Evolutionary conservation across 495 filamentous ascomycete species (phyloP).

Genomic region (Aspergillus leporis): DNA sequence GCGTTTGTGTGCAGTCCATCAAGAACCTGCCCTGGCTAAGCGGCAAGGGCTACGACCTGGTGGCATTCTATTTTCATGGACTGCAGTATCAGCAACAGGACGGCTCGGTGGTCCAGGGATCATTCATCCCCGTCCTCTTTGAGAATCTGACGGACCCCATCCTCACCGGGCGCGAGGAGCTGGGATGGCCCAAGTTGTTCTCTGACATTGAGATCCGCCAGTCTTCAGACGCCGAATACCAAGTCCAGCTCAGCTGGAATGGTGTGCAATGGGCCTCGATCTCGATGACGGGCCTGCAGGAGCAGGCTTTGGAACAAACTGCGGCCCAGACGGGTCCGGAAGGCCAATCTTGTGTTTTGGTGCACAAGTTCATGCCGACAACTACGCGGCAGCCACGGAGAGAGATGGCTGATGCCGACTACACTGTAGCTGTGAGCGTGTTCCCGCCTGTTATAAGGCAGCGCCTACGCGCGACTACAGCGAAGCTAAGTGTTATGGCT

Average conservation of each 20-base stretch:
- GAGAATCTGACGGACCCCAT: slow-evolving; percentile 47
- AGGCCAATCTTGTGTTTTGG: slow-evolving; percentile 26
- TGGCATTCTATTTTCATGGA: slow-evolving; percentile 54
- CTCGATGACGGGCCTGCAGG: too few relatives aligned
- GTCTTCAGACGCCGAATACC: slow-evolving; percentile 20
- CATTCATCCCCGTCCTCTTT: slow-evolving; percentile 49
- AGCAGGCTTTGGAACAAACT: slow-evolving; percentile 24
- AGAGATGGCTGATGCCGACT: slow-evolving; percentile 30
- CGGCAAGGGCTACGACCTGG: slow-evolving; percentile 43
- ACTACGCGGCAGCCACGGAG: slow-evolving; percentile 37
- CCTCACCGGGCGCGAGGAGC: slow-evolving; percentile 45
- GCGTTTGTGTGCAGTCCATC: slow-evolving; percentile 39
- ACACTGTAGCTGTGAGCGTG: slow-evolving; percentile 3
- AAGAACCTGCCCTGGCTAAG: slow-evolving; percentile 50
- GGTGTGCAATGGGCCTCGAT: slow-evolving; percentile 30
- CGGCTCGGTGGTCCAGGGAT: slow-evolving; percentile 37
- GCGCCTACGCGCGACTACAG: slow-evolving; percentile 24
- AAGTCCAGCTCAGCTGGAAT: slow-evolving; percentile 37
- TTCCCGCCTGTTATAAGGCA: slow-evolving; percentile 24
- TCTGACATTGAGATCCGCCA: slow-evolving; percentile 39
- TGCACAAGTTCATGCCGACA: slow-evolving; percentile 33
- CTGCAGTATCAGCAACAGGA: slow-evolving; percentile 47
- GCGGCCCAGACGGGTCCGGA: slow-evolving; percentile 14
- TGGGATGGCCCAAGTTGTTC: slow-evolving; percentile 51
- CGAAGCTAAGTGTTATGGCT: slow-evolving; percentile 33